Conservation (phyloP, 345 rosid species). For the Litchi chinensis region DNA sequence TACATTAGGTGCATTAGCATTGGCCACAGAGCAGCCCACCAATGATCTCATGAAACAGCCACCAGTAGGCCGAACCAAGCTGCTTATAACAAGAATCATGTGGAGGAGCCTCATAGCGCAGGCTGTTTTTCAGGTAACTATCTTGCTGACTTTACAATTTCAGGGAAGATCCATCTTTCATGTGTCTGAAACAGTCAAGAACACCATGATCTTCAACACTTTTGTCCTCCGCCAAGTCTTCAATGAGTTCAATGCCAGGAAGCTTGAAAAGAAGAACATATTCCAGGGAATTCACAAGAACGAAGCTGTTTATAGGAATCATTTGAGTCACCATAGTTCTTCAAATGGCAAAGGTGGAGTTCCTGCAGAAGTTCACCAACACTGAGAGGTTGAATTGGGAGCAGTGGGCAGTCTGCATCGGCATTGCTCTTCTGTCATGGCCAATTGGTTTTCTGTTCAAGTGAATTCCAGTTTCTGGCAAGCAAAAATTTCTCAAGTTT, state of each 20-base stretch:
- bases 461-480: constrained; percentile 35
- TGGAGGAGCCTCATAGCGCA: constrained; percentile 46
- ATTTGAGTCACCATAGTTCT: constrained; percentile 36
- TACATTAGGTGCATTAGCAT: constrained; percentile 41
- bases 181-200: constrained; percentile 30
- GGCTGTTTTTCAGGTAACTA: constrained; percentile 40
- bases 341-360: constrained; percentile 45
- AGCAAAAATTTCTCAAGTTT: background rate
- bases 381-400: constrained; percentile 41
- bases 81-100: constrained; percentile 44
- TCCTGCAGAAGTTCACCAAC: constrained; percentile 42
- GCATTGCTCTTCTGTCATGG: constrained; percentile 43
- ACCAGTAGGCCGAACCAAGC: constrained; percentile 37
- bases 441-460: constrained; percentile 39
- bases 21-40: constrained; percentile 43
- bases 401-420: constrained; percentile 46
- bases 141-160: constrained; percentile 39
- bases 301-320: constrained; percentile 35
- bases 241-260: constrained; percentile 44
- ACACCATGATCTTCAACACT: constrained; percentile 44
- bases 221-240: constrained; percentile 42
- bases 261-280: constrained; percentile 46
- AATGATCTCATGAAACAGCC: constrained; percentile 36
- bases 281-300: constrained; percentile 41
- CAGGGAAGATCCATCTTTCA: constrained; percentile 34